Conservation (phyloP, 106 monocot genomes). For the Apostasia shenzhenica region DNA sequence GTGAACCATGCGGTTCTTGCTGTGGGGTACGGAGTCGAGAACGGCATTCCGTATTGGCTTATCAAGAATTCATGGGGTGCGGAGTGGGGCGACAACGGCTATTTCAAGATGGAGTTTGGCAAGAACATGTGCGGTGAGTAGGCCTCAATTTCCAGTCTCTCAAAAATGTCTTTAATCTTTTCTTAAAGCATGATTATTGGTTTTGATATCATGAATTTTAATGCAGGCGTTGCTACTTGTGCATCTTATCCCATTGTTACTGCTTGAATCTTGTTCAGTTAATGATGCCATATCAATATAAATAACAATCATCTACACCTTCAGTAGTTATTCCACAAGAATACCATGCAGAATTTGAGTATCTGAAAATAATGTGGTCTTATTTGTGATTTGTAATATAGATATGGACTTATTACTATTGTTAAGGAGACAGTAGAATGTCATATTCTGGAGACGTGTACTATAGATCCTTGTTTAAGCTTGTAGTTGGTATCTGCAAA, state of each 20-base stretch:
- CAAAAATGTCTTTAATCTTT: background rate
- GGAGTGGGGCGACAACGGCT: conserved; percentile 76
- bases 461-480: too few species aligned
- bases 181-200: background rate
- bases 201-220: background rate
- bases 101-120: conserved; percentile 97
- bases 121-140: conserved; percentile 98
- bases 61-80: conserved; percentile 84
- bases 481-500: too few species aligned
- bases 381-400: too few species aligned
- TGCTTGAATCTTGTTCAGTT: background rate
- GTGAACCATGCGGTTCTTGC: conserved; percentile 87
- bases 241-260: conserved; percentile 83
- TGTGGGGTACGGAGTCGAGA: conserved; percentile 72
- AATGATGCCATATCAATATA: too few species aligned
- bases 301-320: too few species aligned
- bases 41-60: conserved; percentile 69
- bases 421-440: too few species aligned
- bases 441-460: too few species aligned
- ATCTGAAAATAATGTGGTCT: too few species aligned
- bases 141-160: background rate
- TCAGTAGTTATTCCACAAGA: too few species aligned
- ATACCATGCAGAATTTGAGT: too few species aligned
- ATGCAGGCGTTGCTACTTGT: conserved; percentile 92
- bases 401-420: too few species aligned